Evolutionary conservation across 192 early-diverging fungal genomes (phyloP).

Genomic region (Mortierella claussenii): DNA sequence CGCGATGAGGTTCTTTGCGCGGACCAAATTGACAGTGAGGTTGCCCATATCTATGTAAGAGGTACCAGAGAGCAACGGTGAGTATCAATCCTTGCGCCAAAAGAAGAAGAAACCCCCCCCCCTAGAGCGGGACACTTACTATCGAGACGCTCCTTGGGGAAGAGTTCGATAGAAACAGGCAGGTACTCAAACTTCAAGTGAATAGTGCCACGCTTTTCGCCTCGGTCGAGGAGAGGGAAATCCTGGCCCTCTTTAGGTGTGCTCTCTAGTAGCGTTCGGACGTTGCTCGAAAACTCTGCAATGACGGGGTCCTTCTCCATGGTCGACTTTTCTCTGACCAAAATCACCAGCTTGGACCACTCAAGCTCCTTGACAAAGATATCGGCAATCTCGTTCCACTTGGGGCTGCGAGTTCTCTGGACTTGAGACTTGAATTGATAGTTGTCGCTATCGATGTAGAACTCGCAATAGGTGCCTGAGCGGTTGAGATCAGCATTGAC

Average conservation of each 20-base stretch:
- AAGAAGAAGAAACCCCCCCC: background rate
- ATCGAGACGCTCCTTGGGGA: conserved; percentile 61
- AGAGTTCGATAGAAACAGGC: conserved; percentile 57
- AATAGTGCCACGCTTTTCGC: conserved; percentile 39
- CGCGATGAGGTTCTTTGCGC: conserved; percentile 68
- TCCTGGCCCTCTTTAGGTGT: conserved; percentile 10
- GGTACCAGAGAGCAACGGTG: too few relatives aligned
- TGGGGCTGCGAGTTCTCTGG: conserved; percentile 36
- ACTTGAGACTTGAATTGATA: conserved; percentile 43
- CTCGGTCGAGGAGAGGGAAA: conserved; percentile 19
- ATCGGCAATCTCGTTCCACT: conserved; percentile 55
- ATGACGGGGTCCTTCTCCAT: conserved; percentile 52
- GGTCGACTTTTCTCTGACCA: conserved; percentile 48
- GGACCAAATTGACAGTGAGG: conserved; percentile 66
- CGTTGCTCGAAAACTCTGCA: conserved; percentile 19
- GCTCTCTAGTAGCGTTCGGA: conserved; percentile 30
- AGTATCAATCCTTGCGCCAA: too few relatives aligned
- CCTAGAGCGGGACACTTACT: conserved; percentile 39
- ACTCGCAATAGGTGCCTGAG: conserved; percentile 49
- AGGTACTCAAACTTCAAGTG: conserved; percentile 56
- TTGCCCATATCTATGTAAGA: conserved; percentile 66
- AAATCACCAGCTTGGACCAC: conserved; percentile 58
- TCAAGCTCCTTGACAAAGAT: conserved; percentile 68
- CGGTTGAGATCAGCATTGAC: conserved; percentile 26
- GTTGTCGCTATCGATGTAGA: conserved; percentile 41